These are phyloP conservation scores for Huntiella bhutanensis DNA, from an alignment of 2,329 filamentous ascomycete species.

Conservation along the genomic window DNA sequence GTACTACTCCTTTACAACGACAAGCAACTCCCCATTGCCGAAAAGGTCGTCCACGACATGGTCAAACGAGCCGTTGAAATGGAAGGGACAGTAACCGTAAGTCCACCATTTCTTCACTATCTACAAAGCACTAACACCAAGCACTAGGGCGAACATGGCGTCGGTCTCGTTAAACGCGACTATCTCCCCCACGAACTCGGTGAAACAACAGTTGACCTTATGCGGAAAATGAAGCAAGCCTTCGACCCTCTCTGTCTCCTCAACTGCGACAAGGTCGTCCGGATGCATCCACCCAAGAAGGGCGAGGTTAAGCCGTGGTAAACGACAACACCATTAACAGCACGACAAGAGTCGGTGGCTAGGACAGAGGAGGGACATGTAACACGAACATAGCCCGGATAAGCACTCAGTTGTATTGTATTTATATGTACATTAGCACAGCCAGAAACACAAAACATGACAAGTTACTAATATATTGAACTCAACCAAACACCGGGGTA, in stretches of 20 bases:
- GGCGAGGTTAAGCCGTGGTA: slow-evolving; percentile 29
- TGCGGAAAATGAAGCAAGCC: slow-evolving; percentile 70
- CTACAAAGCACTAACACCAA: slow-evolving; percentile 1
- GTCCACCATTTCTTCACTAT: slow-evolving; percentile 12
- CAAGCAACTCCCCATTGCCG: slow-evolving; percentile 45
- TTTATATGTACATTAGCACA: too few species aligned
- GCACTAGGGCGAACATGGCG: slow-evolving; percentile 54
- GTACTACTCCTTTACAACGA: slow-evolving; percentile 43
- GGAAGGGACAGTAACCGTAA: slow-evolving; percentile 62
- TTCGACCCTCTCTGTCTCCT: slow-evolving; percentile 57
- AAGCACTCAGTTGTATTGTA: too few species aligned
- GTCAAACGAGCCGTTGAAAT: slow-evolving; percentile 69
- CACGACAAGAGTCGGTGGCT: too few species aligned
- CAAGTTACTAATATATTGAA: too few species aligned
- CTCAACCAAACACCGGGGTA: slow-evolving; percentile 14
- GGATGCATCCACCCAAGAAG: slow-evolving; percentile 31
- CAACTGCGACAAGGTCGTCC: slow-evolving; percentile 51
- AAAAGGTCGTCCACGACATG: slow-evolving; percentile 62
- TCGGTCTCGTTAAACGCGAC: slow-evolving; percentile 69
- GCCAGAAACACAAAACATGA: too few species aligned
- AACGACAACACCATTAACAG: not conserved
- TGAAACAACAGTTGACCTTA: slow-evolving; percentile 54
- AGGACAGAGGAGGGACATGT: too few species aligned
- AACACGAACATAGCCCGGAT: too few species aligned
- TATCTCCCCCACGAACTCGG: slow-evolving; percentile 66